Percentiles rank a stretch among this genome's conserved stretches.
Conservation (phyloP, 441 rosid genomes). For the Macaranga tanarius region DNA sequence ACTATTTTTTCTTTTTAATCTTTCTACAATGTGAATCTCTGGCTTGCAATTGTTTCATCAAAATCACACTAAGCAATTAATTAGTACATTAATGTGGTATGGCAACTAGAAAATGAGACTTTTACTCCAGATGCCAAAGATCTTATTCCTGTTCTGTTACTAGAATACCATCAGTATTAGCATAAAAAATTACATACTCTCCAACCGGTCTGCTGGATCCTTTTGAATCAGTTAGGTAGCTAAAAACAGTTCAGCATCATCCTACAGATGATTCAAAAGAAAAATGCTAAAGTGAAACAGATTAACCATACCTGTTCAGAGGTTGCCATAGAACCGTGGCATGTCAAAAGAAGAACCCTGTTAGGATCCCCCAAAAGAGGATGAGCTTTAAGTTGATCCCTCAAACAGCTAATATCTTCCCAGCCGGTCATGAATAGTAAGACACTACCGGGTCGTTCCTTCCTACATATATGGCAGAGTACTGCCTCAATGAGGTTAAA, state of each 20-base stretch:
- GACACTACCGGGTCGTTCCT: conserved; percentile 92
- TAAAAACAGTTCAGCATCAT: neutral
- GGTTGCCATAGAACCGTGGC: conserved; percentile 99
- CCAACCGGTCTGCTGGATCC: neutral
- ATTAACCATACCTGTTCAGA: conserved; percentile 74
- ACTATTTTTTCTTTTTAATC: neutral
- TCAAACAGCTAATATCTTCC: conserved; percentile 94
- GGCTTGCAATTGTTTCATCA: conserved; percentile 4
- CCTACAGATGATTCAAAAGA: neutral
- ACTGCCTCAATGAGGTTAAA: conserved; percentile 97
- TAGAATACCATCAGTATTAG: too few species aligned
- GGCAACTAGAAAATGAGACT: neutral
- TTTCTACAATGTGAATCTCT: neutral
- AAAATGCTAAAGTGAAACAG: conserved; percentile 1
- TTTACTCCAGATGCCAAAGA: neutral
- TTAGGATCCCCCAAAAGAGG: conserved; percentile 98
- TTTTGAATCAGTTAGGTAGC: neutral
- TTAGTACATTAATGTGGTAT: neutral
- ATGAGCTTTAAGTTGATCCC: conserved; percentile 96
- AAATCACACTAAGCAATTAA: neutral
- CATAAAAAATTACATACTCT: neutral
- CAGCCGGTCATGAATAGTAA: conserved; percentile 99
- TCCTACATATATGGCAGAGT: conserved; percentile 93
- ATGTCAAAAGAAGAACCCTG: conserved; percentile 80
- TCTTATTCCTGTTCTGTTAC: neutral